Base-by-base conservation (phyloP, 176 grass and related monocot species). In the Alloteropsis semialata region DNA sequence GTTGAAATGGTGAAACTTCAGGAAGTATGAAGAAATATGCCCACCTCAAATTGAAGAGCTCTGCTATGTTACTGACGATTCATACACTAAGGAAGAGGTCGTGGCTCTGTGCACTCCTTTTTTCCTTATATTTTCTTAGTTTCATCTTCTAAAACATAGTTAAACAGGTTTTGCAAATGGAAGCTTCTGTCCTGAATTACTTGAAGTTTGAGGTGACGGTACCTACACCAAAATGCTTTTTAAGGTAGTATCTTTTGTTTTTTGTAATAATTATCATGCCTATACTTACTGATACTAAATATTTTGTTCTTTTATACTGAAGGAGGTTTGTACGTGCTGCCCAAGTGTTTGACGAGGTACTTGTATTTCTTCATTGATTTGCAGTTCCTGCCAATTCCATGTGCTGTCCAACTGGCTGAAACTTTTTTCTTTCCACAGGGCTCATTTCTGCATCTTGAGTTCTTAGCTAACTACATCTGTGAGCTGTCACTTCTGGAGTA, bases 11-110 rank as follows among this genome's bases (percentile, higher is more conserved):
- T 82, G 71, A 88, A 60, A 80, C 43, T 88, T 58, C 86, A 98
- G 95, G 54, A 98, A 98, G 76, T 89, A 93, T 60, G 95, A 98
- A 88, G 95, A 98, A 87, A 94, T 94, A 89, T 98, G 90, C 74
- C 84, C 95, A 51, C 88, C 88, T 33, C 95, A 94, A 79, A 86
- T 94, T 65, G 90, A 98, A 85, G 92, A 95, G 45, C 94, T 98
- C 76, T 98, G 95, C 87, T 94, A 95, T 48, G 89, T 98, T 89
- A 93, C 95, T 13, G 95, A 98, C 41, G 89, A 91, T 64, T 86
- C 92, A 79, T 98, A 98, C 51, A 84, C 78, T 61, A 98, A 93
- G 79, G 86, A 95, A 57, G 95, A 98, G 92, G 87, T 89, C 43
- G 19, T 85, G 62, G 16, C 70, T 18, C 60, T 28, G 11, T 58